These are phyloP conservation scores for Hypoxylon sp. DNA, from an alignment of 2,329 filamentous ascomycete genomes.

Conservation along the genomic window DNA sequence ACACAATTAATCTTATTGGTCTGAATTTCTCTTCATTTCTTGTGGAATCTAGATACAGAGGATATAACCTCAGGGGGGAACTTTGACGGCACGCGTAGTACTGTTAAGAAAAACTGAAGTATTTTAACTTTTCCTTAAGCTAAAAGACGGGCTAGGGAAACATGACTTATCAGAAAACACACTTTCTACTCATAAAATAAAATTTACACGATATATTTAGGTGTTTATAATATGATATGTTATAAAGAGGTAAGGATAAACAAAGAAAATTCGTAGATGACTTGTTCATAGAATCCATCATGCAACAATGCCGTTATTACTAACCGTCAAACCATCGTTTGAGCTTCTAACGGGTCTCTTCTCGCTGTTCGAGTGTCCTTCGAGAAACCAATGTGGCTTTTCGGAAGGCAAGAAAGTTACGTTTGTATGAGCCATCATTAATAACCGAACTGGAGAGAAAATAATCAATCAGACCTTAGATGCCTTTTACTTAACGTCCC, in stretches of 20 bases:
- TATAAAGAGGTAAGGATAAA: neutral
- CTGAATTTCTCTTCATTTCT: neutral
- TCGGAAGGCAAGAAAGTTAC: neutral
- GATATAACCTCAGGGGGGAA: neutral
- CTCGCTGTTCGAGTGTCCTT: neutral
- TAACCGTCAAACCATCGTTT: neutral
- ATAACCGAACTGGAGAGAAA: too few relatives aligned
- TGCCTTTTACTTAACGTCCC: too few relatives aligned
- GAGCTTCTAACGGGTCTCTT: neutral
- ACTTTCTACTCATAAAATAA: neutral
- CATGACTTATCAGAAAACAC: neutral
- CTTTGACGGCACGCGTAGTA: neutral
- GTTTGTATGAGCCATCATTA: too few relatives aligned
- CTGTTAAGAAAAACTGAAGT: neutral
- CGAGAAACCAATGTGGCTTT: neutral
- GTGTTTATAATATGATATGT: neutral
- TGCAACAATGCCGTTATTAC: neutral
- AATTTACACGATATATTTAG: neutral
- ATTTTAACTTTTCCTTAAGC: neutral
- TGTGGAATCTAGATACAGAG: neutral
- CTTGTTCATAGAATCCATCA: neutral
- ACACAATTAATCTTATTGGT: neutral
- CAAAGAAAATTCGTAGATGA: neutral
- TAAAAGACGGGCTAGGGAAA: too few relatives aligned
- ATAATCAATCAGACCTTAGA: too few relatives aligned